These are phyloP conservation scores for Huiozyma sinensis DNA, from an alignment of 805 yeast genomes.

Conservation along the genomic window DNA sequence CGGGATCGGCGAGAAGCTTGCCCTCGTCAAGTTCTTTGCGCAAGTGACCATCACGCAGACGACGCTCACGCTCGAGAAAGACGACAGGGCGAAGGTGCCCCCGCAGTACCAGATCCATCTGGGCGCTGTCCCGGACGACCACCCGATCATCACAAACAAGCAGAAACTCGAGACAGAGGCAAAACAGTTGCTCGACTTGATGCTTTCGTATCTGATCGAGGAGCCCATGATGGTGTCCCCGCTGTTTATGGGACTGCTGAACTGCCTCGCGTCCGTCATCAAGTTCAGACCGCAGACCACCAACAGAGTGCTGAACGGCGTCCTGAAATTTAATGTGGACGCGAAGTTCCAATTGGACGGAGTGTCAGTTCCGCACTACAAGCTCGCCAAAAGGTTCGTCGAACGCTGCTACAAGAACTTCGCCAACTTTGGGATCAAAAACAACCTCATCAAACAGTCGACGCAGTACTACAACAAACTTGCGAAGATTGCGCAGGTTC, in stretches of 20 bases:
- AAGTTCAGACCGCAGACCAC: conserved; percentile 55
- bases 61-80: neutral
- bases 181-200: conserved; percentile 51
- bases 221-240: conserved; percentile 48
- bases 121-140: conserved; percentile 42
- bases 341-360: conserved; percentile 39
- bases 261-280: conserved; percentile 51
- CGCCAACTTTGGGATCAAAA: conserved; percentile 32
- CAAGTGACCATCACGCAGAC: conserved; percentile 46
- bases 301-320: conserved; percentile 42
- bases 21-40: conserved; percentile 64
- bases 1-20: conserved; percentile 50
- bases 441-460: conserved; percentile 24
- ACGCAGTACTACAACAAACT: conserved; percentile 16
- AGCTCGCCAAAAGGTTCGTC: conserved; percentile 49
- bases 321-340: conserved; percentile 54
- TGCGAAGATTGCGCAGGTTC: conserved; percentile 25
- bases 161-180: conserved; percentile 59
- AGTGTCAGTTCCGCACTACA: conserved; percentile 32
- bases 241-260: conserved; percentile 54
- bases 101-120: conserved; percentile 28
- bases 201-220: conserved; percentile 45
- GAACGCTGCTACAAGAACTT: conserved; percentile 47
- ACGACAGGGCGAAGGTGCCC: neutral
- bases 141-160: conserved; percentile 48